These are phyloP conservation scores for Bruguiera parviflora DNA, from an alignment of 345 rosid species.

Conservation along the genomic window DNA sequence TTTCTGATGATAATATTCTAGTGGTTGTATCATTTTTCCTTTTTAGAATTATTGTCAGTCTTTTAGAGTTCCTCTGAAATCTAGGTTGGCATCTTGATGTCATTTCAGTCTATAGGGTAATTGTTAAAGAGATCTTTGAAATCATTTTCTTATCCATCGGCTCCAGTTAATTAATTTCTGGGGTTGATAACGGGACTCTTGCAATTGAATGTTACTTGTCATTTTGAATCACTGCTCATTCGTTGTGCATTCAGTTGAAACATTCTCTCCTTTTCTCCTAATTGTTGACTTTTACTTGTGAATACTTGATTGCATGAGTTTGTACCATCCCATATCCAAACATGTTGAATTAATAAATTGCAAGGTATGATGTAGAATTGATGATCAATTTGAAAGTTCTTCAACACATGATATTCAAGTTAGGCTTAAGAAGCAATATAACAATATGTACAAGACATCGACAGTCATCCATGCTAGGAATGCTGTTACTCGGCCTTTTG, in stretches of 20 bases:
- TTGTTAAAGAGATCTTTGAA: neutral
- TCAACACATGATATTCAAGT: too few relatives aligned
- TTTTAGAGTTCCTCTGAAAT: too few relatives aligned
- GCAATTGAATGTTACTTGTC: neutral
- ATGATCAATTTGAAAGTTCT: too few relatives aligned
- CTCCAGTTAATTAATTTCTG: neutral
- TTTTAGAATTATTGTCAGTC: too few relatives aligned
- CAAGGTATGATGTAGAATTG: too few relatives aligned
- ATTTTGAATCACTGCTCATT: neutral
- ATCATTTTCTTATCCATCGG: neutral
- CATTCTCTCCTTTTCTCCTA: neutral
- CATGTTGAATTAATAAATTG: constrained; percentile 33
- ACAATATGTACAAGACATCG: too few relatives aligned
- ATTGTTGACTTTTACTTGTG: constrained; percentile 36
- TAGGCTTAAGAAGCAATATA: too few relatives aligned
- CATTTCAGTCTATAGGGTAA: neutral
- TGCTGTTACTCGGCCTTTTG: too few relatives aligned
- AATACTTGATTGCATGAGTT: constrained; percentile 46
- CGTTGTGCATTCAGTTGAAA: neutral
- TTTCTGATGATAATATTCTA: too few relatives aligned
- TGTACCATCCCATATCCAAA: constrained; percentile 92
- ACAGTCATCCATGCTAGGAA: too few relatives aligned
- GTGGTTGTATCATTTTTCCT: too few relatives aligned
- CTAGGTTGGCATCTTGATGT: too few relatives aligned
- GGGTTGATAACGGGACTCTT: neutral